A percentile compares a stretch with the other conserved stretches of the same genome.
These are phyloP conservation scores for Paraconiothyrium brasiliense DNA, from an alignment of 2,329 filamentous ascomycete species.

Conservation along the genomic window DNA sequence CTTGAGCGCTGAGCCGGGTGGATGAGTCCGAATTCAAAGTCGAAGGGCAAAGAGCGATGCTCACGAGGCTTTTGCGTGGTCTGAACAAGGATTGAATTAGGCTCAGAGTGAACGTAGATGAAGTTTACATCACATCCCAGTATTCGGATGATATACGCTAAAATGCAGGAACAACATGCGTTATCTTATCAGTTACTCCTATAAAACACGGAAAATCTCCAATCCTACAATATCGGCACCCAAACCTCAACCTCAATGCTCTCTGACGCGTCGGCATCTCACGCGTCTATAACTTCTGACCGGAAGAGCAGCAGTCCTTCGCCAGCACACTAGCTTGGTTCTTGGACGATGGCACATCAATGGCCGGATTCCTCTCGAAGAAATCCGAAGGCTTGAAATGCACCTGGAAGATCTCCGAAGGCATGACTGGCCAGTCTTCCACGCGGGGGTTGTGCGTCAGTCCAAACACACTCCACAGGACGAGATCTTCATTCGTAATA, in stretches of 20 bases:
- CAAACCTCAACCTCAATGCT: background rate
- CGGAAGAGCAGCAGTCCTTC: constrained; percentile 33
- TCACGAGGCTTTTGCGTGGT: no score
- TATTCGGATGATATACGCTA: background rate
- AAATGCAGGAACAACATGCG: background rate
- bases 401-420: constrained; percentile 59
- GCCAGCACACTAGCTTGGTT: constrained; percentile 43
- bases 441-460: constrained; percentile 61
- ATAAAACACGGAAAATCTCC: background rate
- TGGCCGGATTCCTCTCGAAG: constrained; percentile 62
- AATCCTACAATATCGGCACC: background rate
- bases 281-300: constrained; percentile 11
- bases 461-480: constrained; percentile 61
- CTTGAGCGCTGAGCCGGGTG: no score
- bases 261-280: background rate
- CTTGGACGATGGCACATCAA: constrained; percentile 60
- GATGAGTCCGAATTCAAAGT: no score
- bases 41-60: no score
- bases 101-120: no score
- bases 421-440: constrained; percentile 63
- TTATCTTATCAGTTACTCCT: background rate
- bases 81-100: no score
- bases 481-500: constrained; percentile 57
- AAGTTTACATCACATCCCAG: no score
- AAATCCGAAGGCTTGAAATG: constrained; percentile 62